Conservation (phyloP, 768 basidiomycete genomes). For the Xerocomellus intermedius region DNA sequence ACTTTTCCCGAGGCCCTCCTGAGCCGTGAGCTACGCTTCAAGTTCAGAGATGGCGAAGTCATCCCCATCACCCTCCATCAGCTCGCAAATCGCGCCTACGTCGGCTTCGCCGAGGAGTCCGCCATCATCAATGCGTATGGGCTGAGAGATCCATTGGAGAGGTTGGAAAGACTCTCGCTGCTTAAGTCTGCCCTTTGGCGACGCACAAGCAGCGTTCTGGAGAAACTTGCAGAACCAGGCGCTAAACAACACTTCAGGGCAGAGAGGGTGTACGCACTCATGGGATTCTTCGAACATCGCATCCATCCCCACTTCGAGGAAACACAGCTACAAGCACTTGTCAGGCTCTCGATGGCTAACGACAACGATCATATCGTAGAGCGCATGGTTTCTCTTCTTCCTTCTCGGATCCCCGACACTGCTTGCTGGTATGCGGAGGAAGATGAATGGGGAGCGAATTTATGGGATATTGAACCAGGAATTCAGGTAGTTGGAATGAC, state of each 20-base stretch:
- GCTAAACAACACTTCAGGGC: conserved; percentile 1
- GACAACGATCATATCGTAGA: conserved; percentile 22
- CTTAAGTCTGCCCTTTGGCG: conserved; percentile 27
- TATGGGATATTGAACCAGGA: conserved; percentile 23
- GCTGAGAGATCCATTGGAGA: conserved; percentile 20
- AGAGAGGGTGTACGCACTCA: conserved; percentile 27
- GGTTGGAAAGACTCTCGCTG: conserved; percentile 20
- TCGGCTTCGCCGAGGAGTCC: conserved; percentile 13
- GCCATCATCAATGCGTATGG: conserved; percentile 22
- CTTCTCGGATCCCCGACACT: neutral
- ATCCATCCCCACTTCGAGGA: conserved; percentile 18
- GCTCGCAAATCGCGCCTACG: conserved; percentile 24
- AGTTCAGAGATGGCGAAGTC: conserved; percentile 10
- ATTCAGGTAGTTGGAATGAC: conserved; percentile 23
- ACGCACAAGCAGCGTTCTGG: conserved; percentile 4
- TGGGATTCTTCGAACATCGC: conserved; percentile 28
- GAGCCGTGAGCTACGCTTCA: conserved; percentile 21
- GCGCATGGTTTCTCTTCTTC: conserved; percentile 23
- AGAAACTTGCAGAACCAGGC: neutral
- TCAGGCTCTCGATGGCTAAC: conserved; percentile 25
- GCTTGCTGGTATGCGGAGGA: conserved; percentile 22
- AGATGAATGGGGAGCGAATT: conserved; percentile 14
- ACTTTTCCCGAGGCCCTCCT: conserved; percentile 24
- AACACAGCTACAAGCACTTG: conserved; percentile 22
- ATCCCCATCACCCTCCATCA: conserved; percentile 21